Evolutionary conservation across 2,329 filamentous ascomycete genomes (phyloP).

Genomic region (Incumbomyces delicatus): DNA sequence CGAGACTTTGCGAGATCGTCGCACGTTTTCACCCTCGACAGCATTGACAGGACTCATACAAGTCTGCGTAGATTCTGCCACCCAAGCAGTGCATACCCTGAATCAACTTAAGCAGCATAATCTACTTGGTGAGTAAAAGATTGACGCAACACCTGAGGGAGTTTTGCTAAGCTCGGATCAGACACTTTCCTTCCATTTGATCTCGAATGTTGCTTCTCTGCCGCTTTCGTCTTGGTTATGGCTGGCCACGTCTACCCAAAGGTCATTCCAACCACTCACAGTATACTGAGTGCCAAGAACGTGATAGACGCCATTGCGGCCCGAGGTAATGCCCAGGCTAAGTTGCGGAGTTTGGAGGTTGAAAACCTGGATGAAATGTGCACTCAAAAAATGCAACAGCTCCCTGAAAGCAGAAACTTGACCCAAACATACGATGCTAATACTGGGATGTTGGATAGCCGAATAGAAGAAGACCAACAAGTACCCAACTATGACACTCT

Average conservation of each 20-base stretch:
- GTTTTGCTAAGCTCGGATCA: not conserved
- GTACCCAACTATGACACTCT: not conserved
- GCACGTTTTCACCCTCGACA: not conserved
- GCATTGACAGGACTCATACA: not conserved
- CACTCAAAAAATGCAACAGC: not conserved
- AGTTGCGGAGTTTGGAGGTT: not conserved
- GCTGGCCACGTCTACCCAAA: not conserved
- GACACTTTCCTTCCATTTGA: not conserved
- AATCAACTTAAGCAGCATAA: not conserved
- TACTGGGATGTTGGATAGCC: not conserved
- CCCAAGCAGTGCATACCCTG: not conserved
- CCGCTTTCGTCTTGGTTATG: not conserved
- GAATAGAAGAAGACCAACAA: not conserved
- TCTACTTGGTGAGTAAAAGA: not conserved
- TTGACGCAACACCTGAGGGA: too few relatives aligned
- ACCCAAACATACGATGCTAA: not conserved
- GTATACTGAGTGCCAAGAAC: not conserved
- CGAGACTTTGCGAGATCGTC: not conserved
- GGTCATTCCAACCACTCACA: not conserved
- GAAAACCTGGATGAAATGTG: not conserved
- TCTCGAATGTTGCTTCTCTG: not conserved
- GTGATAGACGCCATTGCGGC: not conserved
- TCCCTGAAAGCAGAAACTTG: not conserved
- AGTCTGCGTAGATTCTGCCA: not conserved
- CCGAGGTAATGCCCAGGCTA: not conserved